These are phyloP conservation scores for Mariannaea elegans DNA, from an alignment of 2,329 filamentous ascomycete species.

Conservation along the genomic window DNA sequence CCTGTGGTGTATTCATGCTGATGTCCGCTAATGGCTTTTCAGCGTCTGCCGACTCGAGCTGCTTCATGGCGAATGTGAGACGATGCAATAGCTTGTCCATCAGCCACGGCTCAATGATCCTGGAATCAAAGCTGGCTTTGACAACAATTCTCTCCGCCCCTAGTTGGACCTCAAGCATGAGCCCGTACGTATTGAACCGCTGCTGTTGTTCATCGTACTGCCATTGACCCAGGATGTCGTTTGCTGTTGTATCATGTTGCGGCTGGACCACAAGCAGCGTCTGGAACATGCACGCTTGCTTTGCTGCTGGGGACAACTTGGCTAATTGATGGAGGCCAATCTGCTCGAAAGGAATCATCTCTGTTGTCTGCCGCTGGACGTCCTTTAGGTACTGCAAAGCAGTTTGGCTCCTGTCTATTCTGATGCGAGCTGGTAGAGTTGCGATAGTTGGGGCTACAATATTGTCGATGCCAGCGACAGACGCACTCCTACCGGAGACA, in stretches of 20 bases:
- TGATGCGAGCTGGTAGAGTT: slow-evolving; percentile 38
- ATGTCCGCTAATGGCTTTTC: too few species aligned
- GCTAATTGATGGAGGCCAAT: slow-evolving; percentile 16
- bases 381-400: slow-evolving; percentile 51
- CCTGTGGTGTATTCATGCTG: too few species aligned
- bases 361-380: slow-evolving; percentile 22
- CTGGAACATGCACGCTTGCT: slow-evolving; percentile 10
- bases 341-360: slow-evolving; percentile 24
- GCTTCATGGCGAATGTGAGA: too few species aligned
- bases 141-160: too few species aligned
- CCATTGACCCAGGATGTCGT: too few species aligned
- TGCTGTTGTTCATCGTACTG: too few species aligned
- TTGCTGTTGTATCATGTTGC: not conserved
- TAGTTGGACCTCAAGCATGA: too few species aligned
- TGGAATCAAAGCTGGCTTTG: too few species aligned
- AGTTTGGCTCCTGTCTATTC: slow-evolving; percentile 6
- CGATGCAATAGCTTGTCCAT: too few species aligned
- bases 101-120: too few species aligned
- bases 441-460: slow-evolving; percentile 40
- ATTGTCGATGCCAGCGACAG: slow-evolving; percentile 34
- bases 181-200: not conserved
- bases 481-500: slow-evolving; percentile 35
- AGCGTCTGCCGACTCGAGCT: too few species aligned
- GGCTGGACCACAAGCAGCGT: slow-evolving; percentile 18
- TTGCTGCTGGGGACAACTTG: slow-evolving; percentile 21